Evolutionary conservation across 129 eudicot species (phyloP), one percentile per base, ranked within the genome.

Genomic region (Smallanthus sonchifolius): DNA sequence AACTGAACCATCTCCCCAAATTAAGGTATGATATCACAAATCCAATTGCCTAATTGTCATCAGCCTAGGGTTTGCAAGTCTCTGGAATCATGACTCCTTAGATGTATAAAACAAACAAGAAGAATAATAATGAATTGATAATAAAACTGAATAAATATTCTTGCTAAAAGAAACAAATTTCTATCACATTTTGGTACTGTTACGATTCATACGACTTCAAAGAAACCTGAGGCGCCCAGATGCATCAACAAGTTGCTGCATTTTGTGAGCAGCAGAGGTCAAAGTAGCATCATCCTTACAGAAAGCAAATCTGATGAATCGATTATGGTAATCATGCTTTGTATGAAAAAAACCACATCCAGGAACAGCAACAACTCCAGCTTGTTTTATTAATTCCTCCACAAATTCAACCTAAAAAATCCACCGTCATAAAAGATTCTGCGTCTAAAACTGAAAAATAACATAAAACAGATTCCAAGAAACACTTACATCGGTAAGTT

Each of bases 331-430:
- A 48, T 15, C 37, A 16, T 49, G 70, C 67, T 74, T 77, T 4
- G 57, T 52, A 63, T 95, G 97, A 49, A 95, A 95, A 67, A 95
- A 95, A 20, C 94, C 96, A 7, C 90, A 52, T n/a, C 99, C 99
- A n/a, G 99, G 97, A 56, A 95, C 99, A 44, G 96, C 99, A 20
- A 91, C 97, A 42, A 95, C 97, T 40, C 91, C 97, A 8, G 97
- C 99, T 84, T 91, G 88, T 80, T 85, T 88, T 40, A 95, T 95
- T 60, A 91, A 57, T 57, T 91, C 88, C 88, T 95, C 97, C 34
- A 94, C 96, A 79, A 88, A 91, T 45, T 94, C 86, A 20, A 90
- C 78, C 98, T 94, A 44, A 84, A 60, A 38, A 38, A 15, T 36
- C 63, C 35, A 43, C 51, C 48, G 10, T 44, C 35, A 63, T 11